Base-by-base conservation (phyloP, 352 stramenopile genomes). In the Phytophthora europaea region DNA sequence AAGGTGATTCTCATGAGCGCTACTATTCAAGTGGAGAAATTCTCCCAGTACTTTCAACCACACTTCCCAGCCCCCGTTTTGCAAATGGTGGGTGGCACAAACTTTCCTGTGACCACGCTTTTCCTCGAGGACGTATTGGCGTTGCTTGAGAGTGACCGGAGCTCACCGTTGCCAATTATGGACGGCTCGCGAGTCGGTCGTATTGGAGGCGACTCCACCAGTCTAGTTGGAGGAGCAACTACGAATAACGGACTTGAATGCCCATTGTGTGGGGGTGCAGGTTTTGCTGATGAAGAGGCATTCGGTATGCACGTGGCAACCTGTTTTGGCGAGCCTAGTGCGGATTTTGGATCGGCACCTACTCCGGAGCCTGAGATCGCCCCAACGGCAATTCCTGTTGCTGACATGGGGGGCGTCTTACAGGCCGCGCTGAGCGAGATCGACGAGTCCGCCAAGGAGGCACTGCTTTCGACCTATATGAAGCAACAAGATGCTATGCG, bases 1-100 rank as follows among this genome's bases (percentile, higher is more conserved):
- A 94, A 97, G 73, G 75, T 99, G 2, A 91, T 99, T 40, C 75
- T 99, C 8, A 99, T 99, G 97, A 98, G 89, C 67, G 97, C 97
- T 7, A 99, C 97, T 6, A 97, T 99, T 50, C 93, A 99, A 58
- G 93, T 94, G 4, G 84, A 98, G 31, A 98, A 98, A 58, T 94
- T 99, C 66, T 83, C 89, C 12, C 77, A 80, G 36, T 99, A 99
- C 70, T 99, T 98, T 70, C 79, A 91, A 55, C 81, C 87, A 23
- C 76, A 89, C 31, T 91, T 85, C 26, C 72, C 76, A 6, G 91
- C 87, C 20, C 92, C 89, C 12, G 81, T 97, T 22, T 50, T 94
- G 22, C 83, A 91, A 31, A 96, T 97, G 79, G 78, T 88, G 7
- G 90, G 91, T 16, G 93, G 91, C 10, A 85, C 94, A 7, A 98